Evolutionary conservation across 495 filamentous ascomycete species (phyloP), one percentile per base, ranked within the genome.

Genomic region (Lentithecium fluviatile): DNA sequence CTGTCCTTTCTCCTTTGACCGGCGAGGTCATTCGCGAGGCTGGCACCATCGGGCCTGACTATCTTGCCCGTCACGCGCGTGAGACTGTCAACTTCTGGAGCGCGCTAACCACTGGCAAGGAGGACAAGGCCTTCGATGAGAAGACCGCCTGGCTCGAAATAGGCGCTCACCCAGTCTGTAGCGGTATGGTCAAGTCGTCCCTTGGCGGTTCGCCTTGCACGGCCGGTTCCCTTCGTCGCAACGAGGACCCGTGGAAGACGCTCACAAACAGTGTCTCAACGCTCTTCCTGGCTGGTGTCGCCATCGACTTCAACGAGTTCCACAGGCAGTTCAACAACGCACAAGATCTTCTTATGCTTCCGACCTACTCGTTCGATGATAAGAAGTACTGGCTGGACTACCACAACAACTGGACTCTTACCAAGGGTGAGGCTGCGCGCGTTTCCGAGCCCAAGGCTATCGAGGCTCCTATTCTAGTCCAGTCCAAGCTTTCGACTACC

Each of bases 341-440:
- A 42, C 77, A 78, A 21, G 60, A 69, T 50, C 58, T 82, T 0
- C 58, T 77, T 8, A 62, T 70, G 11, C 68, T 82, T 6, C 79
- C 79, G 7, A 76, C 77, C 0, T 81, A 81, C 52, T 67, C 65
- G 1, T 81, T 78, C 49, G 78, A 81, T 54, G 66, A 75, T 32
- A 79, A 81, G 72, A 78, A 69, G 45, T 80, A 80, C 61, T 81
- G 78, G 78, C 70, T 81, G 19, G 74, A 79, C 55, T 78, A 79
- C 59, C 68, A 70, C 63, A 77, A 78, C 60, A 75, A 80, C 67
- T 80, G 77, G 77, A 73, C 71, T 54, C 68, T 80, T n/a, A 77
- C 70, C 32, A 80, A 80, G 65, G 77, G 77, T 36, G 73, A 79
- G 48, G 75, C 72, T 17, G 69, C 65, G 0, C 62, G 63, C 42